phyloP scores from a whole-genome alignment of 306 rosid species.

The Astragalus membranaceus region DNA sequence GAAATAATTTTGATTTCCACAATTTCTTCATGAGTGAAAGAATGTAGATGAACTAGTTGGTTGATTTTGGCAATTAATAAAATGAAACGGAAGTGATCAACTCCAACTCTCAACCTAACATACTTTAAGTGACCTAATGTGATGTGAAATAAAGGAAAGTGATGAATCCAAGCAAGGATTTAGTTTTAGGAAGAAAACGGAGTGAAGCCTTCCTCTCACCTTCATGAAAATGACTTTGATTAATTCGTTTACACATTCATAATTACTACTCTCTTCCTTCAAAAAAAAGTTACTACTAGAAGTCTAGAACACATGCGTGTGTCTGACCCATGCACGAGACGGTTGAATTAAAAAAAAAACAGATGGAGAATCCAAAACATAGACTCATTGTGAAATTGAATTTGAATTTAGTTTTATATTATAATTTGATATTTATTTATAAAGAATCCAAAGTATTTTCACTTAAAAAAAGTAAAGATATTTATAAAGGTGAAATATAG shows the following conservation, averaged over 20 bases:
- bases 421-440: no score
- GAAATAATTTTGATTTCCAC: neutral
- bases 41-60: slow-evolving; percentile 11
- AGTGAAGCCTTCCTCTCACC: slow-evolving; percentile 21
- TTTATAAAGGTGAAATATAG: no score
- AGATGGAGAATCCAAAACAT: no score
- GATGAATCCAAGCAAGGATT: neutral
- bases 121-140: slow-evolving; percentile 41
- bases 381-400: no score
- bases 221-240: slow-evolving; percentile 17
- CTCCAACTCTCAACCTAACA: slow-evolving; percentile 44
- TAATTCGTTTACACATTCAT: neutral
- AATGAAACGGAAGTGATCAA: slow-evolving; percentile 24
- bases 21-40: neutral
- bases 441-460: no score
- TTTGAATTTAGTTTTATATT: no score
- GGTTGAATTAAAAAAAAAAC: no score
- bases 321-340: no score
- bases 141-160: slow-evolving; percentile 5
- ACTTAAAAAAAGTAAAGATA: no score
- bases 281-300: no score
- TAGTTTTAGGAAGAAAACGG: neutral
- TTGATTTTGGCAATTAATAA: slow-evolving; percentile 18
- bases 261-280: no score
- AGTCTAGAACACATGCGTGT: no score